Conservation (phyloP, 176 grass and related monocot species). For the Aegilops longissima region DNA sequence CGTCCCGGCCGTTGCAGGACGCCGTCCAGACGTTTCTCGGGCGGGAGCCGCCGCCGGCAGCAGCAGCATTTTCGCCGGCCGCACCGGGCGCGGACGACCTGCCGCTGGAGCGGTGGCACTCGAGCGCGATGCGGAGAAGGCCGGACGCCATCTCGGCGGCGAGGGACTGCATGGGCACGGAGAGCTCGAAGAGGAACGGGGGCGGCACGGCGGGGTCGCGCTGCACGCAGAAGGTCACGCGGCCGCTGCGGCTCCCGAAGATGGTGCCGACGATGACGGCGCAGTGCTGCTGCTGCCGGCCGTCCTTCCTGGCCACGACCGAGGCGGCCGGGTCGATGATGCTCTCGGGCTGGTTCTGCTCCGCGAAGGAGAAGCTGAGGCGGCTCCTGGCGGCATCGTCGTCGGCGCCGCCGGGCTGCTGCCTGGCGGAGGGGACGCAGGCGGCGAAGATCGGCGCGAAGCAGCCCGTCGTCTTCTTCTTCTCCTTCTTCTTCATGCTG, state of each 20-base stretch:
- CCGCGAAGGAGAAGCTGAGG: conserved; percentile 45
- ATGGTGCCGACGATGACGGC: conserved; percentile 58
- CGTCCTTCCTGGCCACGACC: conserved; percentile 11
- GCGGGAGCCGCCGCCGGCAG: background rate
- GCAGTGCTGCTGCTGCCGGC: background rate
- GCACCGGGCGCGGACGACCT: background rate
- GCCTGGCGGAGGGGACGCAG: conserved; percentile 26
- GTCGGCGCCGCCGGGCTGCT: background rate
- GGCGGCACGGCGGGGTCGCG: conserved; percentile 47
- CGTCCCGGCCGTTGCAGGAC: conserved; percentile 50
- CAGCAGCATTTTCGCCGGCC: too few species aligned
- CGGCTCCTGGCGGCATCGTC: conserved; percentile 34
- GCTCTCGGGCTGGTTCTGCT: conserved; percentile 34
- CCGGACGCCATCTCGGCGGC: conserved; percentile 48
- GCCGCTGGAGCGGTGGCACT: conserved; percentile 41
- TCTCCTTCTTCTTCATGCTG: conserved; percentile 39
- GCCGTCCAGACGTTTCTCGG: conserved; percentile 41
- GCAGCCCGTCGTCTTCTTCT: conserved; percentile 32
- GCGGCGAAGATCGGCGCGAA: conserved; percentile 25
- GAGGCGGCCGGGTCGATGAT: conserved; percentile 58
- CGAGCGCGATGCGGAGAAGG: conserved; percentile 54
- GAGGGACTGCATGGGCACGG: conserved; percentile 46
- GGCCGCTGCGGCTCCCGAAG: conserved; percentile 43
- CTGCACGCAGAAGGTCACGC: conserved; percentile 66
- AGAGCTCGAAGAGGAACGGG: conserved; percentile 64